Conservation (phyloP, 176 grass and related monocot genomes). For the Eleusine indica region DNA sequence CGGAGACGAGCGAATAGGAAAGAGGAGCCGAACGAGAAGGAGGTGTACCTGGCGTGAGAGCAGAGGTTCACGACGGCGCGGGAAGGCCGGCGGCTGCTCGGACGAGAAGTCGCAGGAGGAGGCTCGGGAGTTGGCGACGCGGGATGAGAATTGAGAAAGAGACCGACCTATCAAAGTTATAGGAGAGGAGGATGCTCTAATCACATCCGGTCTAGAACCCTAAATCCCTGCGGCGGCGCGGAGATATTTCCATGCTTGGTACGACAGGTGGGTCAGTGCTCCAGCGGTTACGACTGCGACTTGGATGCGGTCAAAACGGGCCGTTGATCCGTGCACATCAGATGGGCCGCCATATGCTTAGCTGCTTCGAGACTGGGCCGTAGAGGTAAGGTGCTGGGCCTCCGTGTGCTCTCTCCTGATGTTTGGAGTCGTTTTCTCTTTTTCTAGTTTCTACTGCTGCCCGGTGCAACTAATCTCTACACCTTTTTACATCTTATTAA, state of each 20-base stretch:
- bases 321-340: neutral
- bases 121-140: too few relatives aligned
- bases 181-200: neutral
- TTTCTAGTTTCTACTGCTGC: too few relatives aligned
- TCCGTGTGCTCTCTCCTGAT: too few relatives aligned
- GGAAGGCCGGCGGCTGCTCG: neutral
- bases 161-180: neutral
- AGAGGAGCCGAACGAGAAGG: neutral
- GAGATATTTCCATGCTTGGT: slow-evolving; percentile 34
- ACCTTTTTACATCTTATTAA: too few relatives aligned
- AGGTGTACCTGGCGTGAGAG: neutral
- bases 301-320: neutral
- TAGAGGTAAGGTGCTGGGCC: neutral
- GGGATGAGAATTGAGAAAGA: neutral
- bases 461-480: too few relatives aligned
- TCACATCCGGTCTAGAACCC: slow-evolving; percentile 10
- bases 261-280: neutral
- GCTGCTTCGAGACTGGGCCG: neutral
- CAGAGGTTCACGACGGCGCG: neutral
- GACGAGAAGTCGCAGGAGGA: neutral
- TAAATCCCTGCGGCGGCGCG: slow-evolving; percentile 23
- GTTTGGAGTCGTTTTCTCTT: too few relatives aligned
- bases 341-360: neutral
- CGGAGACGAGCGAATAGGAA: neutral
- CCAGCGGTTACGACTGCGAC: neutral